A percentile compares a stretch with the other conserved stretches of the same genome.
Evolutionary conservation across 306 rosid species (phyloP).

Genomic region (Prosopis cineraria): DNA sequence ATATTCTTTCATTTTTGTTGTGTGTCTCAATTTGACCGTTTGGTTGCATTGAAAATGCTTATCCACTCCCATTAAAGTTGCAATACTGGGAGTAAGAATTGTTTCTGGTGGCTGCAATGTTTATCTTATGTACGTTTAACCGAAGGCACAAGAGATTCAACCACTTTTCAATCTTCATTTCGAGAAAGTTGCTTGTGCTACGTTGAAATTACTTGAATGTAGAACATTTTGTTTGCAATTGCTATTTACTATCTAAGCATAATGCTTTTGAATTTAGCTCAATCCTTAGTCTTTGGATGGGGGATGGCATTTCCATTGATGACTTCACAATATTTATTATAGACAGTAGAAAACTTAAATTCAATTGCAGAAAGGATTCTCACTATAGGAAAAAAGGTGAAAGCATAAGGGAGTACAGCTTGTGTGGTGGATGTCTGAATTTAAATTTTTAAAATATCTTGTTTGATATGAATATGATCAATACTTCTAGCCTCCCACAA

Average conservation of each 20-base stretch:
- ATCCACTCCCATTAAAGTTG: not conserved
- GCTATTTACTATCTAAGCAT: not conserved
- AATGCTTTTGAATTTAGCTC: not conserved
- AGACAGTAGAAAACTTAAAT: not conserved
- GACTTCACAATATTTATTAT: not conserved
- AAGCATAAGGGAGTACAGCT: slow-evolving; percentile 14
- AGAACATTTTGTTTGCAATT: not conserved
- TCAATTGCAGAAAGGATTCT: not conserved
- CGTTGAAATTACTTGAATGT: not conserved
- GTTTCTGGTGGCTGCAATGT: not conserved
- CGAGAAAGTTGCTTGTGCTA: slow-evolving; percentile 14
- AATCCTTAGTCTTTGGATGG: slow-evolving; percentile 18
- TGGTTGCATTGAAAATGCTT: not conserved
- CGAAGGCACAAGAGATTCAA: not conserved
- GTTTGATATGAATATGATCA: slow-evolving; percentile 8
- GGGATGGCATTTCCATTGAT: not conserved
- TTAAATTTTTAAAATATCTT: slow-evolving; percentile 10
- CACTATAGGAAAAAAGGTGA: not conserved
- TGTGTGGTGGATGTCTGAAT: not conserved
- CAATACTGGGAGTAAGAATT: not conserved
- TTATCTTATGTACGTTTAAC: not conserved
- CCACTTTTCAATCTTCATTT: not conserved
- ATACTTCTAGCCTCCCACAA: not conserved
- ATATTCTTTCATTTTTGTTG: not conserved
- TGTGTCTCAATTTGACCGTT: not conserved